phyloP scores from a whole-genome alignment of 169 alveolate species.

The Plasmodium ovale region DNA sequence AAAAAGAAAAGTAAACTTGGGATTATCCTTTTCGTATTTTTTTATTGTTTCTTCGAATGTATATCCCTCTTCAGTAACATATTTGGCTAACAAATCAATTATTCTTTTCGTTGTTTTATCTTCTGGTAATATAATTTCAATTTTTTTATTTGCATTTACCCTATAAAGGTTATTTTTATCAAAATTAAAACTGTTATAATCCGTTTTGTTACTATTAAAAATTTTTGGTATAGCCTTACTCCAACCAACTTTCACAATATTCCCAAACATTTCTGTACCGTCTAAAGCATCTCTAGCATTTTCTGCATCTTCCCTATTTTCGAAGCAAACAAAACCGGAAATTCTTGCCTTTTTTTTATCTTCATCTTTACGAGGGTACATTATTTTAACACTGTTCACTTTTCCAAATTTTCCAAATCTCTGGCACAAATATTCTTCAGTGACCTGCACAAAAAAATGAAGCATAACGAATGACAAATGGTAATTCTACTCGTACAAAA shows the following conservation, averaged over 20 bases:
- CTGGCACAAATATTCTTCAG: slow-evolving; percentile 87
- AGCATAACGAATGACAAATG: not conserved
- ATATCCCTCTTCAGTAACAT: slow-evolving; percentile 80
- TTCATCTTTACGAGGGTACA: slow-evolving; percentile 90
- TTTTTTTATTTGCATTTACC: slow-evolving; percentile 35
- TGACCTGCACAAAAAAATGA: slow-evolving; percentile 76
- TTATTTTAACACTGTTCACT: slow-evolving; percentile 88
- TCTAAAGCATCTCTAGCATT: slow-evolving; percentile 87
- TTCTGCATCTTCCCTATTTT: slow-evolving; percentile 84
- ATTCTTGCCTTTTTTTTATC: slow-evolving; percentile 84
- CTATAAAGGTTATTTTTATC: slow-evolving; percentile 16
- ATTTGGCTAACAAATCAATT: slow-evolving; percentile 83
- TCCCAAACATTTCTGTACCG: slow-evolving; percentile 85
- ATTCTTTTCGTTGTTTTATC: slow-evolving; percentile 75
- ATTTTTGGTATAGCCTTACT: slow-evolving; percentile 74
- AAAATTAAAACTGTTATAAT: not conserved
- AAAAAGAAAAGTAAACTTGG: slow-evolving; percentile 54
- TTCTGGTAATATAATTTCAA: slow-evolving; percentile 79
- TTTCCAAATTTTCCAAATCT: slow-evolving; percentile 88
- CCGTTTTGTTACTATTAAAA: slow-evolving; percentile 11
- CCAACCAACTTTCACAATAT: slow-evolving; percentile 86
- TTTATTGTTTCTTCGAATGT: slow-evolving; percentile 69
- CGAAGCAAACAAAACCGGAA: slow-evolving; percentile 88
- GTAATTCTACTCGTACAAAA: not conserved
- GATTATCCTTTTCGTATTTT: slow-evolving; percentile 52